Conservation (phyloP, 1,139 yeast species). For the Candida tropicalis region DNA sequence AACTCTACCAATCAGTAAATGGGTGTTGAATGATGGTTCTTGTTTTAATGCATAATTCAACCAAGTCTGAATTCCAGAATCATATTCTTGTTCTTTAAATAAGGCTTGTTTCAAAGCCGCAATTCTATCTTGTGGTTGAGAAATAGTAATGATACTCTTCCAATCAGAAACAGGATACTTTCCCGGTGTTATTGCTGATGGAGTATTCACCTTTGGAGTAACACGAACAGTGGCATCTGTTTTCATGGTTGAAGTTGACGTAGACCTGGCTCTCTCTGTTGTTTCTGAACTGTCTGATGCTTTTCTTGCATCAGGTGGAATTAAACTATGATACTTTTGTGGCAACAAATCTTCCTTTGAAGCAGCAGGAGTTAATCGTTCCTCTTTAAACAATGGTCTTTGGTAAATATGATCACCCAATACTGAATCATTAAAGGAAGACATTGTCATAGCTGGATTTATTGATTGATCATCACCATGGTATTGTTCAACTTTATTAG, state of each 20-base stretch:
- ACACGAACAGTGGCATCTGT: neutral
- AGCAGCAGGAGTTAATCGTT: slow-evolving; percentile 29
- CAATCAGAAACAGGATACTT: slow-evolving; percentile 44
- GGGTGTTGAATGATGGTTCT: slow-evolving; percentile 28
- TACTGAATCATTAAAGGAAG: slow-evolving; percentile 30
- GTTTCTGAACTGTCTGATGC: slow-evolving; percentile 11
- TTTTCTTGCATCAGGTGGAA: slow-evolving; percentile 15
- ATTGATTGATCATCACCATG: slow-evolving; percentile 7
- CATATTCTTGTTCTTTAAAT: slow-evolving; percentile 39
- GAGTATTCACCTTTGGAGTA: slow-evolving; percentile 2
- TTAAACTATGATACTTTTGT: slow-evolving; percentile 26
- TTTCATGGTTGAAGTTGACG: slow-evolving; percentile 7
- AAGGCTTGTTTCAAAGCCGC: slow-evolving; percentile 44
- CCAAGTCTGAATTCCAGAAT: slow-evolving; percentile 54
- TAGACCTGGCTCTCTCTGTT: slow-evolving; percentile 3
- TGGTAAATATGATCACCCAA: slow-evolving; percentile 28
- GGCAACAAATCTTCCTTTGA: slow-evolving; percentile 22
- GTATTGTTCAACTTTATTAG: slow-evolving; percentile 6
- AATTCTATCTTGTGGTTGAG: slow-evolving; percentile 48
- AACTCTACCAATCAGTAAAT: slow-evolving; percentile 47
- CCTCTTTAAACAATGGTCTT: slow-evolving; percentile 35
- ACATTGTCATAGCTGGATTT: slow-evolving; percentile 11
- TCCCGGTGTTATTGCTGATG: slow-evolving; percentile 9
- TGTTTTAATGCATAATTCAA: slow-evolving; percentile 40
- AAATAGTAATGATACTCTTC: slow-evolving; percentile 45